Evolutionary conservation across 2,329 filamentous ascomycete genomes (phyloP).

Genomic region (Calonectria fujianensis): DNA sequence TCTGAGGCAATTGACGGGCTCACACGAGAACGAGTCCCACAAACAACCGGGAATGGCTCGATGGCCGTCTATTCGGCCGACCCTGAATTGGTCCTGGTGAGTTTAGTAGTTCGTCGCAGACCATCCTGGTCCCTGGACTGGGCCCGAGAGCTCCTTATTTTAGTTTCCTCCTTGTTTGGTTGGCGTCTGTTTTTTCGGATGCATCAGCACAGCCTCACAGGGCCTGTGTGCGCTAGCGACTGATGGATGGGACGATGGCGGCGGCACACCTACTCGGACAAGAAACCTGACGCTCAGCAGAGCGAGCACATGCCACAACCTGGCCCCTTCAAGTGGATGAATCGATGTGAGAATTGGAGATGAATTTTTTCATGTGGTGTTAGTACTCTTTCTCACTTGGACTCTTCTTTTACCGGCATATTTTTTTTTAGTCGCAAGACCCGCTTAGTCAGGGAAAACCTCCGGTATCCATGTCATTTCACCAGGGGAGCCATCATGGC

Average conservation of each 20-base stretch:
- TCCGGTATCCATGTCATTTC: conserved; percentile 2
- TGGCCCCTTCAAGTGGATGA: not conserved
- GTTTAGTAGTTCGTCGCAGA: conserved; percentile 31
- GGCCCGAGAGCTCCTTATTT: conserved; percentile 40
- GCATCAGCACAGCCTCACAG: conserved; percentile 44
- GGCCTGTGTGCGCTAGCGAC: conserved; percentile 34
- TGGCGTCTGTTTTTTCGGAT: conserved; percentile 38
- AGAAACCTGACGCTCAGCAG: conserved; percentile 1
- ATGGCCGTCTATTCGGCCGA: conserved; percentile 25
- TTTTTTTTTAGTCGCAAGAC: not conserved
- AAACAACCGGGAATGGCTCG: conserved; percentile 31
- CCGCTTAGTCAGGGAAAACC: conserved; percentile 11
- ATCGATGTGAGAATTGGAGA: not conserved
- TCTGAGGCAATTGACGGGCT: conserved; percentile 31
- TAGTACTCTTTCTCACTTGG: not conserved
- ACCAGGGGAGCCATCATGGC: conserved; percentile 14
- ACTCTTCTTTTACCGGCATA: not conserved
- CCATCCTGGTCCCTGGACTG: conserved; percentile 36
- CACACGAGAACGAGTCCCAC: conserved; percentile 31
- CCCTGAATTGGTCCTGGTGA: conserved; percentile 33
- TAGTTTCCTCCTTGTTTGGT: conserved; percentile 31
- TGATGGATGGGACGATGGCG: conserved; percentile 37
- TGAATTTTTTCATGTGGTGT: not conserved
- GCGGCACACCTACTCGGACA: conserved; percentile 10
- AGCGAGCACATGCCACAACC: conserved; percentile 37